phyloP scores from a whole-genome alignment of 345 rosid species.

The Sonneratia caseolaris region DNA sequence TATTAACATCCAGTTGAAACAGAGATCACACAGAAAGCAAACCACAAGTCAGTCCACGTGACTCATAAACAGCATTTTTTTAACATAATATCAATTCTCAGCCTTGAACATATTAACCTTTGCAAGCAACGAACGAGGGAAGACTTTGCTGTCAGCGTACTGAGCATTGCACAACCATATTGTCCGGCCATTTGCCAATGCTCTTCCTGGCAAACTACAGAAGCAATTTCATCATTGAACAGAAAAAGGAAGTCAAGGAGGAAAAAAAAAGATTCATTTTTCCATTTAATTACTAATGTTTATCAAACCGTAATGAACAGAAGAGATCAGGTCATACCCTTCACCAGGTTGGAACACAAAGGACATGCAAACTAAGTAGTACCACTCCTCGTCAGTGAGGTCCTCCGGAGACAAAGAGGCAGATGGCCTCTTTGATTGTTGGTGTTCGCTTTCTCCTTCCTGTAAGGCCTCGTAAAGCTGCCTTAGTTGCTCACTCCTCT shows the following conservation, averaged over 20 bases:
- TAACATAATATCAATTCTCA: background rate
- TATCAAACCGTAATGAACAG: background rate
- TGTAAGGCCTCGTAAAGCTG: constrained; percentile 55
- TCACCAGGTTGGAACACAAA: constrained; percentile 70
- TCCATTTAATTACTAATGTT: background rate
- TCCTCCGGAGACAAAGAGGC: constrained; percentile 81
- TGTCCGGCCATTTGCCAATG: constrained; percentile 47
- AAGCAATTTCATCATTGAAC: background rate
- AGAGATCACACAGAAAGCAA: background rate
- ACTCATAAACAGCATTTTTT: background rate
- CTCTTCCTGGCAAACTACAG: constrained; percentile 74
- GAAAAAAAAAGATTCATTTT: background rate
- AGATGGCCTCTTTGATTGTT: constrained; percentile 34
- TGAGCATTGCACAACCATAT: constrained; percentile 86
- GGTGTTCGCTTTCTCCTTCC: constrained; percentile 42
- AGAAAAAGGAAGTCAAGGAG: background rate
- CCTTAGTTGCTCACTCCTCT: constrained; percentile 72
- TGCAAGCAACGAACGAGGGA: constrained; percentile 85
- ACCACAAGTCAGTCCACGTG: background rate
- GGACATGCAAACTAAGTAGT: constrained; percentile 96
- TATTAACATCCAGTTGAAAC: constrained; percentile 8
- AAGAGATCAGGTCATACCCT: constrained; percentile 31
- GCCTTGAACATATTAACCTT: constrained; percentile 39
- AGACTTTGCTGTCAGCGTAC: constrained; percentile 65
- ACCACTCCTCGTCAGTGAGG: constrained; percentile 92